Base-by-base conservation (phyloP, 2,329 filamentous ascomycete species). In the Graphilbum ipis-grandicollis region DNA sequence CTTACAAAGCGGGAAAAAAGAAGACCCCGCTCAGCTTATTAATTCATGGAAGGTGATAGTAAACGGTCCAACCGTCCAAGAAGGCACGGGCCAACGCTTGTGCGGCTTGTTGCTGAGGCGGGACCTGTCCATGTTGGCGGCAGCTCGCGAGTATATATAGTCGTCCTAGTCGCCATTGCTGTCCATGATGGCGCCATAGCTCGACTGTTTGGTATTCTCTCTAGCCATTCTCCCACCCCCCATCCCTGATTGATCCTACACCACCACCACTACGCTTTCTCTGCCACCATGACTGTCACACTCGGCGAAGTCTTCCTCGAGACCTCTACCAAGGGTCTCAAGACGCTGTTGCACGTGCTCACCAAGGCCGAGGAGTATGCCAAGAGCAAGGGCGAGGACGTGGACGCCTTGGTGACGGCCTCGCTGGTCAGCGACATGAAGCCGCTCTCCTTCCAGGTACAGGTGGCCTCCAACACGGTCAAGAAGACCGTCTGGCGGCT, bases 401-500 rank as follows among this genome's bases (percentile, higher is more conserved):
- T 43, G 17, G 44, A 49, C 37, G 37, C 41, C 9, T 50, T 50
- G 34, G 43, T 47, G 34, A 19, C 38, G 13, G 44, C 48, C 18
- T 40, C 46, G 4, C 47, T 60, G 2, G 30, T 39, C 31, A 46
- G 50, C 2, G 56, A 58, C 47, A 58, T 59, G 52, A 42, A 46
- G 13, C 53, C 55, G 13, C 48, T 60, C 17, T 42, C 35, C 26
- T 55, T 55, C 46, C 56, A 60, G 39, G 44, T 59, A 13, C 48
- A 52, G 36, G 44, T 47, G 22, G 49, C 47, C 8, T 50, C 50
- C 36, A 50, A 51, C 43, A 48, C 46, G 1, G 44, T 45, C 43
- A 50, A 50, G 43, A 47, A 48, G 36, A 39, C 43, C 29, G 30
- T 58, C 25, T 43, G 44, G 42, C 46, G 47, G 28, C 34, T 57